These are phyloP conservation scores for Monosporascus sp. DNA, from an alignment of 2,329 filamentous ascomycete species.

Conservation along the genomic window DNA sequence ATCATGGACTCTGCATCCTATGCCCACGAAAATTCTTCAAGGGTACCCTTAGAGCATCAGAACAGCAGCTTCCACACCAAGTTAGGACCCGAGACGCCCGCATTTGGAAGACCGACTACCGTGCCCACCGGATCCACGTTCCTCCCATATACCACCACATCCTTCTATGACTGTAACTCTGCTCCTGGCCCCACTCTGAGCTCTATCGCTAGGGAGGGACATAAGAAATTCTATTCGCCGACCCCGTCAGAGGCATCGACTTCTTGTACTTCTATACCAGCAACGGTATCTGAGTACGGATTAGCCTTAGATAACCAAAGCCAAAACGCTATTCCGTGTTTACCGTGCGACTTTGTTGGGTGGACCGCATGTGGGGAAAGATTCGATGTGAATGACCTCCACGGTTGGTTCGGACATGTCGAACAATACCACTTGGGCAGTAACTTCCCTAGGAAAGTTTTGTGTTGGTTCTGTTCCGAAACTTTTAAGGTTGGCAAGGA, in stretches of 20 bases:
- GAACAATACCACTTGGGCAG: constrained; percentile 30
- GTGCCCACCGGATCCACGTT: neutral
- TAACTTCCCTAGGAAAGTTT: constrained; percentile 28
- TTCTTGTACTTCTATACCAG: too few relatives aligned
- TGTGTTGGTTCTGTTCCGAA: constrained; percentile 48
- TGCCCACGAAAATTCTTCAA: neutral
- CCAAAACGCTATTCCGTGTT: neutral
- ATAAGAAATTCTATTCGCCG: neutral
- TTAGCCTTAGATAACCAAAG: too few relatives aligned
- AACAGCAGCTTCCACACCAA: too few relatives aligned
- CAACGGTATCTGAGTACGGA: too few relatives aligned
- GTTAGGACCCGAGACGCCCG: too few relatives aligned
- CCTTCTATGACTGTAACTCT: too few relatives aligned
- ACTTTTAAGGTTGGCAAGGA: constrained; percentile 22
- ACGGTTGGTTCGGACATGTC: constrained; percentile 44
- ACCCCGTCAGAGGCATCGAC: neutral
- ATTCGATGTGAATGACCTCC: constrained; percentile 34
- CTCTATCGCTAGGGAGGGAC: neutral
- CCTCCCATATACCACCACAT: neutral
- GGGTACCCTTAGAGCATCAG: too few relatives aligned
- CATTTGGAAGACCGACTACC: neutral
- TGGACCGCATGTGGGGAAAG: constrained; percentile 29
- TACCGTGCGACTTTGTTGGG: constrained; percentile 42
- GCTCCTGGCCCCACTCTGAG: too few relatives aligned
- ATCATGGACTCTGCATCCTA: neutral